Base-by-base conservation (phyloP, 164 flowering plant genomes). In the Platanus orientalis region DNA sequence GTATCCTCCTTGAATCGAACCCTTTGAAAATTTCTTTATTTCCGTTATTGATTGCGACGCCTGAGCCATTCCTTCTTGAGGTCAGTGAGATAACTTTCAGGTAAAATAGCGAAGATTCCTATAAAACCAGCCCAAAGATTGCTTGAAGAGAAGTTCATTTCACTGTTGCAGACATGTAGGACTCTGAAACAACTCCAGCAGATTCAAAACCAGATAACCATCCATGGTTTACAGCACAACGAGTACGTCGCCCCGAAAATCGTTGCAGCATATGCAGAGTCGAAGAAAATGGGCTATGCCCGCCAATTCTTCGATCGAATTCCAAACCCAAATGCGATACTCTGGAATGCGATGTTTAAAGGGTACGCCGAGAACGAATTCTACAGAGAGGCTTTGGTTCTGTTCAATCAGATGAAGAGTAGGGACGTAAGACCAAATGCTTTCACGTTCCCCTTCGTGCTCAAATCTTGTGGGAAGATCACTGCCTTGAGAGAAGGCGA, bases 311-410 rank as follows among this genome's bases (percentile, higher is more conserved):
- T 88, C 67, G 82, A 83, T 61, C 74, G 52, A 79, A 77, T 81
- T 63, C 71, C 70, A 0, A 54, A 75, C 57, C 83, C 81, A 53
- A 76, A 76, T 61, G 69, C 72, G 1, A 45, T 76, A 1, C 69
- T 74, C 3, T 88, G 82, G 76, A 86, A 84, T 56, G 75, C 86
- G 10, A 76, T 88, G 78, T 68, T 80, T 36, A 83, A 78, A 68
- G 95, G 84, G 61, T 86, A 80, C 48, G 60, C 76, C 0, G 76
- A 73, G 17, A 81, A 75, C 50, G 81, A 69, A 24, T 61, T 54
- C 14, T 63, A 70, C 66, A 28, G 57, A 23, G 78, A 79, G 20
- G 82, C 78, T 0, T 19, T 88, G 17, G 10, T 57, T 57, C 51
- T 81, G 62, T 88, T 84, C 44, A 25, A 58, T 25, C 68, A 48